Evolutionary conservation across 257 asterid species (phyloP), one percentile per base, ranked within the genome.

Genomic region (Buddleja alternifolia): DNA sequence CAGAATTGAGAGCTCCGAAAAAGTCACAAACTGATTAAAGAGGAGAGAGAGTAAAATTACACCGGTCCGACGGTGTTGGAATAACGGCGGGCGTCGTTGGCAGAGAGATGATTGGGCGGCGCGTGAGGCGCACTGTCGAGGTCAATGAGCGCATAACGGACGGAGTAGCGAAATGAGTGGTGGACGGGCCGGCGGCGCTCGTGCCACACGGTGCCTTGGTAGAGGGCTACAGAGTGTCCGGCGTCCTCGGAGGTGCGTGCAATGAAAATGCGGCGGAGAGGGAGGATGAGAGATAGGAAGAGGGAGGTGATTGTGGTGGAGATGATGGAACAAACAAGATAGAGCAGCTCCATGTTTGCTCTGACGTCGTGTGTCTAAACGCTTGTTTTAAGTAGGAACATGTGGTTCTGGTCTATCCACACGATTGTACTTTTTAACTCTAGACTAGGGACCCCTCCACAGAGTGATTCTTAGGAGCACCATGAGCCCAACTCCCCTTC

Each of bases 131-230:
- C 67, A 55, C 54, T 67, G 69, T 90, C 96, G 46, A 93, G 97
- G 77, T 93, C 88, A 79, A 86, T 45, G 57, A 90, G 86, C 0
- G 96, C 97, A 67, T 93, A 93, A 48, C 96, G 96, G 71, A 88
- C 96, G 42, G 86, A 64, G 73, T 90, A 93, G 46, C 76, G 81
- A 76, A 90, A 93, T 4, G 96, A 90, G 81, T 93, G 97, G 81
- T 80, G 95, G 57, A 88, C 88, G 1, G 99, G 99, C 51, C 83
- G 89, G 58, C 91, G 96, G 62, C 99, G 95, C 83, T 88, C 89
- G 82, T 93, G 99, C 88, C 90, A 93, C 64, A 93, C 97, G 20
- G 85, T 84, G 63, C 97, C 99, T 75, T 90, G 73, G 73, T 93
- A 93, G 41, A 86, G 79, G 2, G 77, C 44, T 34, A 85, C 71